Percentiles rank a stretch among this genome's conserved stretches.
These are phyloP conservation scores for Eutrema japonicum DNA, from an alignment of 345 rosid genomes.

Conservation along the genomic window DNA sequence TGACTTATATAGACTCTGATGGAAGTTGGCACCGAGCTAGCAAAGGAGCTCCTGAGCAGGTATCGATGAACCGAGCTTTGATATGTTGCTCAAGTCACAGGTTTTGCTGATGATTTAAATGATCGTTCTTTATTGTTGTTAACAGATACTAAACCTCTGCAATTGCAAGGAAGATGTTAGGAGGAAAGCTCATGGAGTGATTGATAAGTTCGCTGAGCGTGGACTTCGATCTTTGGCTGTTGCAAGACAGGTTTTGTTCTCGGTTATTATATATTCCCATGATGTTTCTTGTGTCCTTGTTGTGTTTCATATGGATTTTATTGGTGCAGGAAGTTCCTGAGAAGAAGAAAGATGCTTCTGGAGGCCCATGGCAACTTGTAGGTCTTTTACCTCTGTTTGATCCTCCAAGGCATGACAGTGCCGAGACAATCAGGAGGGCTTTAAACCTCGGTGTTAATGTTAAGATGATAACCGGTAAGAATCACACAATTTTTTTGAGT, in stretches of 20 bases:
- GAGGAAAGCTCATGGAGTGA: conserved; percentile 71
- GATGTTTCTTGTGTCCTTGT: not conserved
- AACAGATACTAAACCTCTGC: conserved; percentile 72
- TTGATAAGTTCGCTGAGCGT: conserved; percentile 91
- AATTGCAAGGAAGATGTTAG: conserved; percentile 73
- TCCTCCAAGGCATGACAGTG: conserved; percentile 98
- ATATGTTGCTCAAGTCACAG: not conserved
- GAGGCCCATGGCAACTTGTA: conserved; percentile 85
- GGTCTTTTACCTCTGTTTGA: conserved; percentile 90
- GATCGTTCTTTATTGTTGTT: conserved; percentile 22
- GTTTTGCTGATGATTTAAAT: not conserved
- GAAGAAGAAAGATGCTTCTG: conserved; percentile 69
- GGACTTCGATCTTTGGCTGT: conserved; percentile 91
- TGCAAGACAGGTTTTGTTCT: conserved; percentile 71
- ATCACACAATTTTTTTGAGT: not conserved
- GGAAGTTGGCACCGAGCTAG: conserved; percentile 87
- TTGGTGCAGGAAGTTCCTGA: conserved; percentile 78
- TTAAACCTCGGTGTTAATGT: conserved; percentile 90
- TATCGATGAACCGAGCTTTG: conserved; percentile 20
- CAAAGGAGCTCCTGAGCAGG: conserved; percentile 98
- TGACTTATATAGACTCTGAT: conserved; percentile 73
- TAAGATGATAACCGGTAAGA: conserved; percentile 88
- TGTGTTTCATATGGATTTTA: conserved; percentile 7
- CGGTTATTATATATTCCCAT: not conserved
- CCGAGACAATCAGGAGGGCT: conserved; percentile 93